These are phyloP conservation scores for Piedraia hortae DNA, from an alignment of 2,329 filamentous ascomycete species.

Conservation along the genomic window DNA sequence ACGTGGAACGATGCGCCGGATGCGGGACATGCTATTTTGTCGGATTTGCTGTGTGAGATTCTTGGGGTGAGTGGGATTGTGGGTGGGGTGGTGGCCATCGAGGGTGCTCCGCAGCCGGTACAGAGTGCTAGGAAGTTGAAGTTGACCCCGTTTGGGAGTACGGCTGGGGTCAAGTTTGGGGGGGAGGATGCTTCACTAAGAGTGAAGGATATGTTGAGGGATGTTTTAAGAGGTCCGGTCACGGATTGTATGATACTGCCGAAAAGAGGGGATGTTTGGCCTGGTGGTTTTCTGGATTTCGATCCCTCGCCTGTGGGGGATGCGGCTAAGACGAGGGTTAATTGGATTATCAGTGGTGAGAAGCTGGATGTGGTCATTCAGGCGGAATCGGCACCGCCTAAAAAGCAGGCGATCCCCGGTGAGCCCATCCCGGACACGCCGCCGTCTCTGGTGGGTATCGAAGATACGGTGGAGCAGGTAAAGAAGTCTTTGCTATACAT, in stretches of 20 bases:
- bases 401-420: slow-evolving; percentile 23
- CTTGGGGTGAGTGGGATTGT: slow-evolving; percentile 47
- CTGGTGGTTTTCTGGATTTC: slow-evolving; percentile 61
- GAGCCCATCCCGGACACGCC: slow-evolving; percentile 26
- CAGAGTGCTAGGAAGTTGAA: slow-evolving; percentile 27
- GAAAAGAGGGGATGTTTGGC: slow-evolving; percentile 37
- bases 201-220: slow-evolving; percentile 42
- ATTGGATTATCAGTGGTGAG: slow-evolving; percentile 58
- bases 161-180: slow-evolving; percentile 52
- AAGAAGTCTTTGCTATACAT: slow-evolving; percentile 52
- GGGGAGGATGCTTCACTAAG: slow-evolving; percentile 51
- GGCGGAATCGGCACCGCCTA: slow-evolving; percentile 38
- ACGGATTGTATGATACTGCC: slow-evolving; percentile 68
- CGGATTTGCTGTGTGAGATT: slow-evolving; percentile 44
- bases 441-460: slow-evolving; percentile 56
- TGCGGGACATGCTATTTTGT: slow-evolving; percentile 52
- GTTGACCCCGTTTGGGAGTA: slow-evolving; percentile 47
- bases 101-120: slow-evolving; percentile 21
- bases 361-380: slow-evolving; percentile 53
- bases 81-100: slow-evolving; percentile 65
- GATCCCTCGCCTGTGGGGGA: slow-evolving; percentile 27
- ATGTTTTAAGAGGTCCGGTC: slow-evolving; percentile 54
- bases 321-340: slow-evolving; percentile 19
- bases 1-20: slow-evolving; percentile 74
- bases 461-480: slow-evolving; percentile 43